Base-by-base conservation (phyloP, 2,329 filamentous ascomycete genomes). In the Lasiodiplodia sp. region DNA sequence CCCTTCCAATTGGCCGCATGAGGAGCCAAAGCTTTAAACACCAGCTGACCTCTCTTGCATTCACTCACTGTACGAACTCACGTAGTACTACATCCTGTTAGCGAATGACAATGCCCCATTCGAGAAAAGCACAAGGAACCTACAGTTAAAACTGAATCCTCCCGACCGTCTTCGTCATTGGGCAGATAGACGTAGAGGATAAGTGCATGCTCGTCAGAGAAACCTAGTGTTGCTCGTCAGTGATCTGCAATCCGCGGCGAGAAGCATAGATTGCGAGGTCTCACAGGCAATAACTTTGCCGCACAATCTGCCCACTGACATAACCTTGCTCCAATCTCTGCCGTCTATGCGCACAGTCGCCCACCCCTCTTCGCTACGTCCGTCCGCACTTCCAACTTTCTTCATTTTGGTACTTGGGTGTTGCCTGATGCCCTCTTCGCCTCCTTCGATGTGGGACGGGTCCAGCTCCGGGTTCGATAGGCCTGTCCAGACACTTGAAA, bases 291-390 rank as follows among this genome's bases (percentile, higher is more conserved):
- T 96, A 64, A 98, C 95, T 72, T 93, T 87, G 0, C 94, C 95
- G 73, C 96, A 95, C 37, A 98, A 82, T 63, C 94, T 86, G 1
- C 95, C 95, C 14, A 98, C 94, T 78, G 93, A 96, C 72, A 99
- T 84, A n/a, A 98, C 95, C 72, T 88, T 89, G 38, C 93, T 93
- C 95, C 96, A 98, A 78, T 99, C 96, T 78, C 90, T 91, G 40
- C 94, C 96, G 80, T 98, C 96, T 28, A 98, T 94, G 66, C 92
- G 87, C 44, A 98, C 95, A 28, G 88, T 93, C 1, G 94, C 93
- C 93, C 95, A 98, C 56, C 89, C 90, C 70, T 93, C 90, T 16
- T 94, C 92, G 16, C 92, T 92, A 23, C 88, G 90, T 66, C 90
- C 86, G 69, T 85, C 83, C 0, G 84, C 81, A 53, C 81, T 82